A percentile compares a stretch with the other conserved stretches of the same genome.
Conservation (phyloP, 352 stramenopile genomes). For the Pythium rishiriense region DNA sequence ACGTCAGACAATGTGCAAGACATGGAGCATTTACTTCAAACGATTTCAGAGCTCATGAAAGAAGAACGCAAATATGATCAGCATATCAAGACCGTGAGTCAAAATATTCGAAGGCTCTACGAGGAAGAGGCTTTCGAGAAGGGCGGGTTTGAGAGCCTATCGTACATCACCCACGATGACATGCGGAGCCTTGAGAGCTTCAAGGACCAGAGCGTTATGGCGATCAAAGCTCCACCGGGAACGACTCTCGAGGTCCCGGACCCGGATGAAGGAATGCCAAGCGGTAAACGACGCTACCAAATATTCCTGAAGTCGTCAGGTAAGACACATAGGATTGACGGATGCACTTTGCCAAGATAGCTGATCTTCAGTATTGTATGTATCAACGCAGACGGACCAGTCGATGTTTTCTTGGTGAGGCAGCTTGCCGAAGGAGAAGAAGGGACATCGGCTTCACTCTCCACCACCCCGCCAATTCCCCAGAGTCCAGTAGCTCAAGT, state of each 20-base stretch:
- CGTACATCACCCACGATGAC: constrained; percentile 87
- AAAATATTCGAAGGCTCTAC: constrained; percentile 81
- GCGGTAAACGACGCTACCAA: constrained; percentile 89
- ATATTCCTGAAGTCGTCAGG: constrained; percentile 93
- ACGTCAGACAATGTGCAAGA: constrained; percentile 58
- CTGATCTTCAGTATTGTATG: neutral
- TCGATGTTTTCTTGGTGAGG: constrained; percentile 91
- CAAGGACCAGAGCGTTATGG: constrained; percentile 91
- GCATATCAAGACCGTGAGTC: constrained; percentile 80
- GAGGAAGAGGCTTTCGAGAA: constrained; percentile 83
- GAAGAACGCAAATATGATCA: constrained; percentile 85
- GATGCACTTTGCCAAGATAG: neutral
- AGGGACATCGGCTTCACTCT: constrained; percentile 11
- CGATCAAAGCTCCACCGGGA: constrained; percentile 92
- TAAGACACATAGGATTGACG: constrained; percentile 13
- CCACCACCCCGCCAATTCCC: constrained; percentile 17
- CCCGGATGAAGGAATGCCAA: constrained; percentile 92
- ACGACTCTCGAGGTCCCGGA: constrained; percentile 95
- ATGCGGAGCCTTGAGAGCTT: constrained; percentile 86
- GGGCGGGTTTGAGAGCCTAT: constrained; percentile 76
- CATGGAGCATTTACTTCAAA: constrained; percentile 72
- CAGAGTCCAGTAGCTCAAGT: constrained; percentile 43
- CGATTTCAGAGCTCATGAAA: constrained; percentile 77
- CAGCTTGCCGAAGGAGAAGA: constrained; percentile 45
- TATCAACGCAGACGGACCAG: constrained; percentile 62